Evolutionary conservation across 169 alveolate species (phyloP).

Genomic region (Plasmodium malariae): DNA sequence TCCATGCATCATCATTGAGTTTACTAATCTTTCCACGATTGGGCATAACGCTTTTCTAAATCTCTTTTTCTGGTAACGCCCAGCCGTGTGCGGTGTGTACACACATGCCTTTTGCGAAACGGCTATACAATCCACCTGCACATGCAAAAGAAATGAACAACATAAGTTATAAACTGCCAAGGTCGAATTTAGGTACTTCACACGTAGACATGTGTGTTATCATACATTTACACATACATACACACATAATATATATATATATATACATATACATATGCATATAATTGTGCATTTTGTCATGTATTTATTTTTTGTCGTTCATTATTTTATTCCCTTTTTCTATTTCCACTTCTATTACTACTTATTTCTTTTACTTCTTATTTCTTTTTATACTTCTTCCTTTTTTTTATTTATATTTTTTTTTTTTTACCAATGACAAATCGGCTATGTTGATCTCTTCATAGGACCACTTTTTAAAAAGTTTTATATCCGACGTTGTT

Average conservation of each 20-base stretch:
- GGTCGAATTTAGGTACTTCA: too few relatives aligned
- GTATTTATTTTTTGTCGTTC: too few relatives aligned
- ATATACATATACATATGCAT: background rate
- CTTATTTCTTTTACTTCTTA: background rate
- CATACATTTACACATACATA: too few relatives aligned
- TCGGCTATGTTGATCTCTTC: constrained; percentile 96
- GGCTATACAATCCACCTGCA: constrained; percentile 94
- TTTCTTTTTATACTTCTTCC: background rate
- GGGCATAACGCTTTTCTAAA: constrained; percentile 99
- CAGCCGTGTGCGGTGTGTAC: constrained; percentile 99
- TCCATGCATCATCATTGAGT: constrained; percentile 92
- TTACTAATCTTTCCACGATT: constrained; percentile 98
- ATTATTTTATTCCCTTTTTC: too few relatives aligned
- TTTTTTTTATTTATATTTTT: background rate
- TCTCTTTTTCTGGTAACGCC: constrained; percentile 98
- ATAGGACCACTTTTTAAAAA: constrained; percentile 98
- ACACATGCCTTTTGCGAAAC: constrained; percentile 95
- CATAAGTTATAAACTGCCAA: background rate
- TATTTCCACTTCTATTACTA: too few relatives aligned
- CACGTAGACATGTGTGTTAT: background rate
- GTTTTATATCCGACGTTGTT: constrained; percentile 90
- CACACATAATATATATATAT: background rate
- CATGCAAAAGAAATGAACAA: constrained; percentile 45
- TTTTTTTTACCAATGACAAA: constrained; percentile 90
- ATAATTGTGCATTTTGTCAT: background rate